phyloP scores from a whole-genome alignment of 164 flowering plant species.

The Houttuynia cordata region DNA sequence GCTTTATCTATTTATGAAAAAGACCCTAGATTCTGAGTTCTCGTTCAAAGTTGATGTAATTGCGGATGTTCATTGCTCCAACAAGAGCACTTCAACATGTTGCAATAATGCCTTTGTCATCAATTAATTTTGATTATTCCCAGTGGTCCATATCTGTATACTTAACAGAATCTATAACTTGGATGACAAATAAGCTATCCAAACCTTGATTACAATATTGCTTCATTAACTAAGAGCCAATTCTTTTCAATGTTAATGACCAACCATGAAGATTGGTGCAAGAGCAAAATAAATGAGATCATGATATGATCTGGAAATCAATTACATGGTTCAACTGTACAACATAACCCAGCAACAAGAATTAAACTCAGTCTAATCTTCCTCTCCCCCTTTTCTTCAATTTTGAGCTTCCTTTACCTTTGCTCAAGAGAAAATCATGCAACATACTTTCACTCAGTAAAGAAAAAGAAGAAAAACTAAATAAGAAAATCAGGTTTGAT shows the following conservation, averaged over 20 bases:
- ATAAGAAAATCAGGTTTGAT: slow-evolving; percentile 27
- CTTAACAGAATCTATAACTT: too few relatives aligned
- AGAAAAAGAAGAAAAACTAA: slow-evolving; percentile 6
- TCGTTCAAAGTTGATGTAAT: background rate
- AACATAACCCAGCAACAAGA: slow-evolving; percentile 15
- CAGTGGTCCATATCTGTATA: too few relatives aligned
- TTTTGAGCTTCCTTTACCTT: slow-evolving; percentile 4
- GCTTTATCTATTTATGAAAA: background rate
- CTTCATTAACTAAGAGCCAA: background rate
- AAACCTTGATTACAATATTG: background rate
- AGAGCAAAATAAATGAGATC: background rate
- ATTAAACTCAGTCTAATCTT: background rate
- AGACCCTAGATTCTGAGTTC: background rate
- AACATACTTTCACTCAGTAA: slow-evolving; percentile 7
- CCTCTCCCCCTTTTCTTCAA: background rate
- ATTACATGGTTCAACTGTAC: slow-evolving; percentile 32
- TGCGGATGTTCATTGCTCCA: background rate
- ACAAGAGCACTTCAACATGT: background rate
- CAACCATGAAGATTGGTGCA: background rate
- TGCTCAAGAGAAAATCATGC: slow-evolving; percentile 12
- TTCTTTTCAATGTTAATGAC: too few relatives aligned
- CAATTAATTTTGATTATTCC: too few relatives aligned
- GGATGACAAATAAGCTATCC: too few relatives aligned
- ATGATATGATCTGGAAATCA: background rate
- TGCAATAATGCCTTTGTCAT: background rate